These are phyloP conservation scores for Alternaria infectoria DNA, from an alignment of 2,329 filamentous ascomycete species.

Conservation along the genomic window DNA sequence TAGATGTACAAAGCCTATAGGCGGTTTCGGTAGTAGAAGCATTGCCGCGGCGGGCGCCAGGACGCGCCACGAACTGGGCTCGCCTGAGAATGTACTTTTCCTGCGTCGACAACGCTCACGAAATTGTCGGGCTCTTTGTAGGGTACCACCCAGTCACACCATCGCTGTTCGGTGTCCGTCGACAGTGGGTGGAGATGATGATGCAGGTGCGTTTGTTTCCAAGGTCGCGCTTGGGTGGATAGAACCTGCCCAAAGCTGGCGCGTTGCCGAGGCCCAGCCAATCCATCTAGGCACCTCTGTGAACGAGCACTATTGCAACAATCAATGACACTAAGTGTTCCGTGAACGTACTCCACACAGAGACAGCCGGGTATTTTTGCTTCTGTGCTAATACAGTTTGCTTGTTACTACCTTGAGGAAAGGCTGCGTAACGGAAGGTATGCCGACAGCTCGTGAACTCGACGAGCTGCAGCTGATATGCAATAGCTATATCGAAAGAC, in stretches of 20 bases:
- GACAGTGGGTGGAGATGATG: not conserved
- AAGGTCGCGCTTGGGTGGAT: not conserved
- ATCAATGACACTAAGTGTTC: not conserved
- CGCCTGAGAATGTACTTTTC: not conserved
- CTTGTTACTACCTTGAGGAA: not conserved
- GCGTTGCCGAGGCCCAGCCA: not conserved
- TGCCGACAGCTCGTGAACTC: not conserved
- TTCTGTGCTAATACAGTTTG: not conserved
- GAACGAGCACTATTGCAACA: not conserved
- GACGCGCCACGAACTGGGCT: not conserved
- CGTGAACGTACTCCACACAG: not conserved
- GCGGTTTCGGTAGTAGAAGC: not conserved
- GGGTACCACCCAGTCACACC: not conserved
- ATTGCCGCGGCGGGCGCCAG: not conserved
- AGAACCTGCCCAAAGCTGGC: not conserved
- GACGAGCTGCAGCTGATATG: not conserved
- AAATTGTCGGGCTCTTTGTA: not conserved
- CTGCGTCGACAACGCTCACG: not conserved
- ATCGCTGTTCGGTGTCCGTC: not conserved
- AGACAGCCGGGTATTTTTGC: not conserved
- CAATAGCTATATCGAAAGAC: constrained; percentile 1
- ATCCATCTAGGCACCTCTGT: not conserved
- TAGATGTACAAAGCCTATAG: not conserved
- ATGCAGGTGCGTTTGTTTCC: not conserved
- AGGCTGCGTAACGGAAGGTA: not conserved